Evolutionary conservation across 2,329 filamentous ascomycete species (phyloP), one percentile per base, ranked within the genome.

Genomic region (Ophiocordyceps robertsii): DNA sequence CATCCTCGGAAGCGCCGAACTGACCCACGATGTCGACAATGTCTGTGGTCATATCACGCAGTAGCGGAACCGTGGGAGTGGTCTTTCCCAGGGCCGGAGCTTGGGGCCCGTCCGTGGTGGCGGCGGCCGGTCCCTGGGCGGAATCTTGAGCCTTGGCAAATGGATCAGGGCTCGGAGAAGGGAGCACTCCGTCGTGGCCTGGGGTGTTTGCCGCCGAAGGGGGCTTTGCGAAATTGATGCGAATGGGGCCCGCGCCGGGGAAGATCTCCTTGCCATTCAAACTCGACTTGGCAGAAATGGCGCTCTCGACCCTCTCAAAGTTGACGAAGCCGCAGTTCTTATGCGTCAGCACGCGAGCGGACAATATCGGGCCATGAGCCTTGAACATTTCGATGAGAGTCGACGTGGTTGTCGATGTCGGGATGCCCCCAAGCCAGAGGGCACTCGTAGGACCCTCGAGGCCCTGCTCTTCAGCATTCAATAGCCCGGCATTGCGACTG

Each of bases 241-340:
- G 77, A 44, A 96, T 86, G 14, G 90, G 88, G 1, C 92, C 92
- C 44, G 89, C 89, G 43, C 92, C 92, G 9, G 92, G 92, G 68
- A 98, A 98, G 46, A 98, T 95, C 61, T 98, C 92, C 63, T 95
- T 95, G 54, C 88, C 88, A 55, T 96, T 96, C 64, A 95, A 80
- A 57, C 81, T 75, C 13, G 80, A 80, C 60, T 90, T 93, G 14
- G 92, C 92, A 46, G 86, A 80, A 33, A 95, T 81, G 43, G 92
- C 92, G 58, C 87, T 94, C 50, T 96, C 89, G 29, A 92, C 67
- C 45, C 78, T 82, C 63, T 96, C 88, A 56, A 95, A 98, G 63
- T 98, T 98, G 58, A 98, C 90, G 53, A 98, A 98, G 3, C 90
- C 92, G 59, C 92, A 98, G 64, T 95, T 96, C 72, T 98, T 98